Conservation (phyloP, 2,329 filamentous ascomycete genomes). For the Aspergillus viridinutans region DNA sequence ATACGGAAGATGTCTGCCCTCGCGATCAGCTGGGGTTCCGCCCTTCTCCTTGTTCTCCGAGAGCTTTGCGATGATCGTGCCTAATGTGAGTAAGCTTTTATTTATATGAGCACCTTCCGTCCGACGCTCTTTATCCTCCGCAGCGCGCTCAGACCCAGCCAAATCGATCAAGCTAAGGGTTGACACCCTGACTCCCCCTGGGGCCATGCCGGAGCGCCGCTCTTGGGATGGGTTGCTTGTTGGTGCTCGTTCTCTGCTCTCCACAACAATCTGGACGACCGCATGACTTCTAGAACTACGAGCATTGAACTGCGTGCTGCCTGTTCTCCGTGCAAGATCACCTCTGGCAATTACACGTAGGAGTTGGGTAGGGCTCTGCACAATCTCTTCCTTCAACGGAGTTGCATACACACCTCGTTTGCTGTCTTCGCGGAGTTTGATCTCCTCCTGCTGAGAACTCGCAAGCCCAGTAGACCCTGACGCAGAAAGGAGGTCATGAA, state of each 20-base stretch:
- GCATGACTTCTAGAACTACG: conserved; percentile 96
- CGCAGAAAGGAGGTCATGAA: conserved; percentile 85
- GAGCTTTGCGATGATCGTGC: conserved; percentile 90
- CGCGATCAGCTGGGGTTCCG: conserved; percentile 67
- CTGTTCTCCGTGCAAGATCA: conserved; percentile 82
- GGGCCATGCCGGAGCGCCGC: conserved; percentile 66
- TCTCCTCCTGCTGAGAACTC: conserved; percentile 71
- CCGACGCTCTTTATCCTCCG: conserved; percentile 88
- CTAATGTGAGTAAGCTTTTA: conserved; percentile 90
- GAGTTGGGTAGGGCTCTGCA: conserved; percentile 93
- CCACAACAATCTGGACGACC: conserved; percentile 97
- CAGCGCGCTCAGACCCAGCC: conserved; percentile 91
- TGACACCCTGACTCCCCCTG: conserved; percentile 90
- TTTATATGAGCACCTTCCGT: conserved; percentile 98
- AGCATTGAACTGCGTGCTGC: conserved; percentile 94
- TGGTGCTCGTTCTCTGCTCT: conserved; percentile 82
- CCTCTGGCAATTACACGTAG: conserved; percentile 91
- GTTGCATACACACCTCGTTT: conserved; percentile 96
- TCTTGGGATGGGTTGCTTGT: conserved; percentile 48
- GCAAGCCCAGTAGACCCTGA: conserved; percentile 56
- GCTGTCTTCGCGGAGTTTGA: conserved; percentile 93
- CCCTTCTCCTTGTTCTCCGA: conserved; percentile 84
- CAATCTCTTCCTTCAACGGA: conserved; percentile 95
- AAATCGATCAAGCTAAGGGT: conserved; percentile 94
- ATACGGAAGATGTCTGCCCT: conserved; percentile 90